phyloP scores from a whole-genome alignment of 306 rosid genomes.

The Bauhinia variegata region DNA sequence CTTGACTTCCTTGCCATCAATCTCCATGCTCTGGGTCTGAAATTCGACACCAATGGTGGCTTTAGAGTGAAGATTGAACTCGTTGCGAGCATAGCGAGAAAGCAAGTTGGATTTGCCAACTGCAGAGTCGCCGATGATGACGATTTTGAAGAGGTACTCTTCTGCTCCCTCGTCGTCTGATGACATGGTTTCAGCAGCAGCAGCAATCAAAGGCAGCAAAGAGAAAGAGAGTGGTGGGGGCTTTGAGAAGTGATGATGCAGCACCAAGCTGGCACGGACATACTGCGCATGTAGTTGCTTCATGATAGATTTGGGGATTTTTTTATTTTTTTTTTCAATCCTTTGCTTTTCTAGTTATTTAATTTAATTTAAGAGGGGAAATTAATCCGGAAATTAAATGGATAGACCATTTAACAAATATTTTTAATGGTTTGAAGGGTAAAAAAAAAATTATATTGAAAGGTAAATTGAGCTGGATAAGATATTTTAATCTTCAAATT shows the following conservation, averaged over 20 bases:
- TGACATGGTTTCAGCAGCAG: slow-evolving; percentile 44
- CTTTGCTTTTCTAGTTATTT: too few relatives aligned
- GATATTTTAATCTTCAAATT: too few relatives aligned
- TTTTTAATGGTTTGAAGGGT: too few relatives aligned
- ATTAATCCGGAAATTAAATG: too few relatives aligned
- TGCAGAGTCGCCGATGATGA: slow-evolving; percentile 84
- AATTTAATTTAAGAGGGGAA: too few relatives aligned
- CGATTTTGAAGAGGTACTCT: slow-evolving; percentile 93
- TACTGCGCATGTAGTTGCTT: slow-evolving; percentile 39
- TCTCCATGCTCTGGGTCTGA: slow-evolving; percentile 83
- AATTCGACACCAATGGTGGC: slow-evolving; percentile 97
- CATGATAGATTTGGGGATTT: not conserved
- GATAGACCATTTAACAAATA: too few relatives aligned
- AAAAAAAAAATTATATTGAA: too few relatives aligned
- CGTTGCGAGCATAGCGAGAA: slow-evolving; percentile 81
- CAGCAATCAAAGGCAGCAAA: not conserved
- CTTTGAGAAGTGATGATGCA: not conserved
- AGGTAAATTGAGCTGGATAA: too few relatives aligned
- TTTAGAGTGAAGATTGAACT: slow-evolving; percentile 85
- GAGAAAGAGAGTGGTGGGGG: not conserved
- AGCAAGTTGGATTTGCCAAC: slow-evolving; percentile 89
- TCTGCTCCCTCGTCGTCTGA: slow-evolving; percentile 87
- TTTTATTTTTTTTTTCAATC: too few relatives aligned
- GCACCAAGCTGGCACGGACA: slow-evolving; percentile 47
- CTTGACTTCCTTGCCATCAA: slow-evolving; percentile 82